Base-by-base conservation (phyloP, 2,329 filamentous ascomycete species). In the Tolypocladium tundrense region DNA sequence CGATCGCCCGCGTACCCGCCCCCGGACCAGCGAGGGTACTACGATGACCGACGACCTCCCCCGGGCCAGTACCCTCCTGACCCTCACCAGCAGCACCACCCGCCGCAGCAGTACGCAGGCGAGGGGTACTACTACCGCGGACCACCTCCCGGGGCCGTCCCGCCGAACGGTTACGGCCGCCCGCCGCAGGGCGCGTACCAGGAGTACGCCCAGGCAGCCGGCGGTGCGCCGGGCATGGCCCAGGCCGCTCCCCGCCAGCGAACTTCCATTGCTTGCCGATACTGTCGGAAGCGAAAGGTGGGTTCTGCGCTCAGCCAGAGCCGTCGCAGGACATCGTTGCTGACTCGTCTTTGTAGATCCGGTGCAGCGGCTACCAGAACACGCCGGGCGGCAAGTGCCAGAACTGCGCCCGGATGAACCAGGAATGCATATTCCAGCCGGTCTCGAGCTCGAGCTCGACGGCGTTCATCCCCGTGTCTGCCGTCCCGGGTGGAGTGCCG, bases 221-320 rank as follows among this genome's bases (percentile, higher is more conserved):
- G 70, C 43, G 70, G 65, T 24, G 69, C 67, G 35, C 69, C 73
- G 41, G 69, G 72, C 21, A 71, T 78, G 68, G 72, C 74, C 13
- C 80, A 81, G 64, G 77, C 80, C 24, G 81, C 82, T 4, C 82
- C 82, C 1, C 73, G 81, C 27, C 81, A 84, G 66, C 73, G 82
- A 37, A 84, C 81, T 1, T 83, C 81, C 0, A 84, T 84, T 62
- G 81, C 81, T 4, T 85, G 82, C 66, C 75, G 79, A 57, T 85
- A 85, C 61, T 85, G 82, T 66, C 72, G 81, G n/a, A 82, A 83
- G 68, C 74, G 82, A 67, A 85, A 85, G 78, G 82, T 84, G 64
- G 53, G 67, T 62, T 10, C 41, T 16, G 13, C 39, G 4, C 35
- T 31, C 27, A 7, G 51, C 48, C 3, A 31, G 6, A 16, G 53